Evolutionary conservation across 805 yeast species (phyloP), one percentile per base, ranked within the genome.

Genomic region (Wickerhamomyces chaumierensis): DNA sequence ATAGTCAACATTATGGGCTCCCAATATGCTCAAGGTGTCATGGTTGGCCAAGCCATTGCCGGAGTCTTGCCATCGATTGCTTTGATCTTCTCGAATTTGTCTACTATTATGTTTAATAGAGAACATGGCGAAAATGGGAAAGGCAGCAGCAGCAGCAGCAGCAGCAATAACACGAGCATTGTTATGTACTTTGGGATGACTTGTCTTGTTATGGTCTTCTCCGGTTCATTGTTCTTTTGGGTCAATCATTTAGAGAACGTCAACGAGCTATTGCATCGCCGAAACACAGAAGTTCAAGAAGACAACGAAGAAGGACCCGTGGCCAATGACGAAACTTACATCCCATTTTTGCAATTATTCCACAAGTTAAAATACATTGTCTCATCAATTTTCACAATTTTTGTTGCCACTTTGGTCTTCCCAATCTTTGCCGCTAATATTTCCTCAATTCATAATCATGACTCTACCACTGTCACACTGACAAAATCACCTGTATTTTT

Each of bases 31-130:
- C 95, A 92, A 52, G 94, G 83, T 0, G 81, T 81, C 2, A 84
- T 92, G 81, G 88, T 88, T 3, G 98, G 98, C 2, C 95, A 90
- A 57, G 95, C 95, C 0, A 63, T 90, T 15, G 86, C 96, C 0
- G 98, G 98, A 2, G 95, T 92, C 0, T 62, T 90, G 28, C 97
- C 98, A 2, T 77, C 95, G 0, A 54, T 82, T 16, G 78, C 81
- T 13, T 70, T 75, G 48, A 78, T 77, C 43, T 42, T 70, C 11
- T 72, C 81, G 11, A 75, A 74, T 19, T 50, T 72, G 20, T 28
- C 31, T 8, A 15, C 16, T 8, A 28, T 5, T 28, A n/a, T n/a
- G n/a, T n/a, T n/a, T n/a, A n/a, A n/a, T n/a, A n/a, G n/a, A n/a
- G n/a, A n/a, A n/a, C n/a, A n/a, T n/a, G n/a, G 31, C 31, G 7